Conservation (phyloP, 176 grass and related monocot genomes). For the Miscanthus lutarioriparius region DNA sequence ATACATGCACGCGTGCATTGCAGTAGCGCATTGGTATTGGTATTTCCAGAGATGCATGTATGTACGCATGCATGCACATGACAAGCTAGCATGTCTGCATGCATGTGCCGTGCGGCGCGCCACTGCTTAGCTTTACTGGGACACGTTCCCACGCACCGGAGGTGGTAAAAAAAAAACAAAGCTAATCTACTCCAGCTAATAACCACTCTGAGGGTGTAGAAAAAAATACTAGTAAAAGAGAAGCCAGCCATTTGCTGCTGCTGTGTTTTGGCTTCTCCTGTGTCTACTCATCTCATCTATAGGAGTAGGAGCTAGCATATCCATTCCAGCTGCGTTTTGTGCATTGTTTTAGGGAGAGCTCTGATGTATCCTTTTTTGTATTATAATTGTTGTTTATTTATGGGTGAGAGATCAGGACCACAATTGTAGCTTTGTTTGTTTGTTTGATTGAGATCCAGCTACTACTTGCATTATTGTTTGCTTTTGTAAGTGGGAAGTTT, state of each 20-base stretch:
- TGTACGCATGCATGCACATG: too few relatives aligned
- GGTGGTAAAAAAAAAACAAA: too few relatives aligned
- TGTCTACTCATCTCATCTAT: not conserved
- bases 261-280: not conserved
- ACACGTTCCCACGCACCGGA: too few relatives aligned
- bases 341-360: not conserved
- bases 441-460: too few relatives aligned
- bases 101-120: too few relatives aligned
- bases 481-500: slow-evolving; percentile 13
- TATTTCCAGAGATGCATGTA: too few relatives aligned
- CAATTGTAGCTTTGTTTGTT: not conserved
- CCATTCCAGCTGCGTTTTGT: not conserved
- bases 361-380: not conserved
- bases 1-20: too few relatives aligned
- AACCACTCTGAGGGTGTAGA: too few relatives aligned
- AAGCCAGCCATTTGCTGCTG: not conserved
- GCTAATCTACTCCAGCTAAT: not conserved
- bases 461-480: not conserved
- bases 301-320: not conserved
- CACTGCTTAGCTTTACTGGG: too few relatives aligned
- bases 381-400: not conserved
- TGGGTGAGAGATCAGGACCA: not conserved
- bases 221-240: not conserved
- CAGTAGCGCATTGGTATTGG: too few relatives aligned
- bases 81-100: too few relatives aligned